These are phyloP conservation scores for Candida freyschussii DNA, from an alignment of 1,139 yeast genomes.

Conservation along the genomic window DNA sequence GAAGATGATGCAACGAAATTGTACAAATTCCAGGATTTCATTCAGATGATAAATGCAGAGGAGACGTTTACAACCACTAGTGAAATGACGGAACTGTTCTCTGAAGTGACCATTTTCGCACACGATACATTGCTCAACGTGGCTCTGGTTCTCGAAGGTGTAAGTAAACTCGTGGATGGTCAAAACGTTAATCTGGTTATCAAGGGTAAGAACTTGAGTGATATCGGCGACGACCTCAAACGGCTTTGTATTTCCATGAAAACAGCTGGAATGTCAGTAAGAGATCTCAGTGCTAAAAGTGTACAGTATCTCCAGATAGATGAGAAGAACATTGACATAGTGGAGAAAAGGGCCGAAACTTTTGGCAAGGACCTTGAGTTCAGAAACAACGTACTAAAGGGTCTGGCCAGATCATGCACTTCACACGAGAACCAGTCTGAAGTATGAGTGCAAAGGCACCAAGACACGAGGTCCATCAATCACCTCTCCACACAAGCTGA, in stretches of 20 bases:
- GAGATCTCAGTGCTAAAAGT: too few species aligned
- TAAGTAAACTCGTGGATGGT: constrained; percentile 6
- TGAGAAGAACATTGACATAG: too few species aligned
- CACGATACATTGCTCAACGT: constrained; percentile 16
- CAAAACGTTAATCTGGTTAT: too few species aligned
- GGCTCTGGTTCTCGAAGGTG: constrained; percentile 4
- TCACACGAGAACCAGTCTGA: too few species aligned
- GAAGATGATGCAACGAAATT: constrained; percentile 14
- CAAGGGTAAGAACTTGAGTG: constrained; percentile 4
- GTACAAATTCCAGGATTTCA: constrained; percentile 15
- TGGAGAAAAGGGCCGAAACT: too few species aligned
- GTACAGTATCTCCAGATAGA: too few species aligned
- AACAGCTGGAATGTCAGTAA: constrained; percentile 4
- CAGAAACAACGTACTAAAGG: too few species aligned
- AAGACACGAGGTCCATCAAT: too few species aligned
- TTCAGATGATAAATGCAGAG: constrained; percentile 21
- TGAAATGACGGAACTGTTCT: constrained; percentile 19
- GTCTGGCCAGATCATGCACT: too few species aligned
- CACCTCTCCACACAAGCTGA: too few species aligned
- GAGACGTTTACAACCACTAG: constrained; percentile 22
- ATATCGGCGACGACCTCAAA: constrained; percentile 6
- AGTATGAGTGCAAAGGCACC: too few species aligned
- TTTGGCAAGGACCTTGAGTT: too few species aligned
- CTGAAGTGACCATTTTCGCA: constrained; percentile 20
- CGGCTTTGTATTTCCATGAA: constrained; percentile 9